A percentile compares a stretch with the other conserved stretches of the same genome.
These are phyloP conservation scores for Begonia fuchsioides DNA, from an alignment of 306 rosid species.

Conservation along the genomic window DNA sequence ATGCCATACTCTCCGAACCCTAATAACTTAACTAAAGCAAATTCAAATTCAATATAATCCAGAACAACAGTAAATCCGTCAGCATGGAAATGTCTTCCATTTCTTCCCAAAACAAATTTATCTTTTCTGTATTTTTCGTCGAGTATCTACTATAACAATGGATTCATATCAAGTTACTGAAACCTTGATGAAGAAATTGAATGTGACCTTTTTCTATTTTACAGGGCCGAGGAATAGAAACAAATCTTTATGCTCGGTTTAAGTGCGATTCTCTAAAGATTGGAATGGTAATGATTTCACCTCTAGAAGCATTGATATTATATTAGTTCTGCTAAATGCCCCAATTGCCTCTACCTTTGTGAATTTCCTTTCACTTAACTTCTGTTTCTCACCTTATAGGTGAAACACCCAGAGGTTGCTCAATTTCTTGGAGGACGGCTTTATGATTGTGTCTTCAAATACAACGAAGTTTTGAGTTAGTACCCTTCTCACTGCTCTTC, in stretches of 20 bases:
- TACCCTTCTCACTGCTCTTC: constrained; percentile 3
- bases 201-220: constrained; percentile 8
- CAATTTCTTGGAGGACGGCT: constrained; percentile 89
- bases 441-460: constrained; percentile 86
- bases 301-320: no score
- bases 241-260: constrained; percentile 87
- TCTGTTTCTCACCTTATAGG: constrained; percentile 23
- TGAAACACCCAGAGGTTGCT: constrained; percentile 85
- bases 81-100: no score
- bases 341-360: background rate
- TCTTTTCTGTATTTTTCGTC: no score
- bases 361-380: background rate
- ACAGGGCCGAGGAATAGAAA: constrained; percentile 98
- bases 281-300: constrained; percentile 57
- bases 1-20: no score
- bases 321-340: no score
- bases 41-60: no score
- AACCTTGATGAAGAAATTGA: no score
- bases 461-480: constrained; percentile 51
- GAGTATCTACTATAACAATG: no score
- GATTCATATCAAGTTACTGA: no score
- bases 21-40: no score
- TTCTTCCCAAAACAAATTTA: no score
- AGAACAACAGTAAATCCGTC: no score
- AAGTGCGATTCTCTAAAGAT: constrained; percentile 88